Conservation (phyloP, 352 stramenopile genomes). For the Elongisporangium undulatum region DNA sequence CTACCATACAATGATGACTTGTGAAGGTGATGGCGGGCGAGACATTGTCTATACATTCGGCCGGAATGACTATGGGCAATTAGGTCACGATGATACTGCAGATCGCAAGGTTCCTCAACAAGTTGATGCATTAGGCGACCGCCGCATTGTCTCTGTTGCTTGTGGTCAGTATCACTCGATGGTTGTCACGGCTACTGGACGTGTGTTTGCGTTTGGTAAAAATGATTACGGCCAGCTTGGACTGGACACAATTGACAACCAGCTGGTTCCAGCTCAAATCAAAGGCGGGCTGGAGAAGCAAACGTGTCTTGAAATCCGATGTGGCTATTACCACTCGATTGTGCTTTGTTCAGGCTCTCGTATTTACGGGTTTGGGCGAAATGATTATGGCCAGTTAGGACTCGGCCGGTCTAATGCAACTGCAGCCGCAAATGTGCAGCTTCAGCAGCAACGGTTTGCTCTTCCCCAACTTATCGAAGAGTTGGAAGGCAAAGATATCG, state of each 20-base stretch:
- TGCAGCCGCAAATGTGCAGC: slow-evolving; percentile 39
- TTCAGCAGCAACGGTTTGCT: slow-evolving; percentile 69
- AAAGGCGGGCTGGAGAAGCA: slow-evolving; percentile 55
- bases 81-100: slow-evolving; percentile 86
- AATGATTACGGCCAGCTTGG: slow-evolving; percentile 94
- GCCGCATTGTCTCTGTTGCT: slow-evolving; percentile 68
- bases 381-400: slow-evolving; percentile 93
- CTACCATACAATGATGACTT: slow-evolving; percentile 89
- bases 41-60: slow-evolving; percentile 84
- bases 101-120: slow-evolving; percentile 83
- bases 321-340: slow-evolving; percentile 92
- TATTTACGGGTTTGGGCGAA: slow-evolving; percentile 87
- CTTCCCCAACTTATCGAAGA: slow-evolving; percentile 54
- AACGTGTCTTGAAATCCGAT: slow-evolving; percentile 74
- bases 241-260: slow-evolving; percentile 66
- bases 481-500: slow-evolving; percentile 82
- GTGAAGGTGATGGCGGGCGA: slow-evolving; percentile 21
- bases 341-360: slow-evolving; percentile 62
- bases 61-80: slow-evolving; percentile 91
- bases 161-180: slow-evolving; percentile 93
- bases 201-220: slow-evolving; percentile 87
- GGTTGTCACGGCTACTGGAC: slow-evolving; percentile 60
- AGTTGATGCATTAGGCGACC: slow-evolving; percentile 54
- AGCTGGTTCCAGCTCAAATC: slow-evolving; percentile 52
- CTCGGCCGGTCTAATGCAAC: slow-evolving; percentile 45